Base-by-base conservation (phyloP, 805 yeast genomes). In the Schwanniomyces pseudopolymorphus region DNA sequence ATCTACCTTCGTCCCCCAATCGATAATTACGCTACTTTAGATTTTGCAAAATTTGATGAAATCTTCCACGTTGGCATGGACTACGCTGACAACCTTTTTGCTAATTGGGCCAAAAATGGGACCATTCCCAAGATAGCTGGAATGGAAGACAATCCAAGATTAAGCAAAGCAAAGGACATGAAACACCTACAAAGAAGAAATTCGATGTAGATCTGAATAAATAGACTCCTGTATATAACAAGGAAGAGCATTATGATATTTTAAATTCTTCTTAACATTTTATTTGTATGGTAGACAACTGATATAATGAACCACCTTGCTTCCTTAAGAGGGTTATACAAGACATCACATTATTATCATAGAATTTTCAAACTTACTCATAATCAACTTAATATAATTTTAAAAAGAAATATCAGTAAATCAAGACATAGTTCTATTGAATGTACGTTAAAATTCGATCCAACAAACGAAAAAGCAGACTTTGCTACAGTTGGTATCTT, bases 1-100 rank as follows among this genome's bases (percentile, higher is more conserved):
- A 71, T 87, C 6, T 92, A 92, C 60, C 71, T 90, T 53, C 78
- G 99, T 39, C 99, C 99, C 3, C 99, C 99, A 0, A 87, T 94
- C 57, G 97, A 92, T 56, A 78, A 81, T 50, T 92, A 84, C 63
- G 97, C 91, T 0, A 94, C 98, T 0, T 74, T 94, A 40, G 99
- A 92, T 58, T 92, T 92, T 67, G 89, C 85, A 11, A 89, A 87
- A 63, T 94, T 92, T 63, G 95, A 88, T 54, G 97, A 91, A 63
- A 89, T 94, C 42, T 87, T 85, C 56, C 72, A 79, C 21, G 91
- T 89, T 9, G 98, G 98, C 2, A 72, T 81, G 9, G 77, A 75
- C 3, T 92, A 88, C 61, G 96, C 92, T 0, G 80, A 79, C 44
- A 68, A 69, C 38, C 70, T 77, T 27, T 63, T 91, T 39, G 72